phyloP scores from a whole-genome alignment of 2,329 filamentous ascomycete species.

The Xylaria sp. region DNA sequence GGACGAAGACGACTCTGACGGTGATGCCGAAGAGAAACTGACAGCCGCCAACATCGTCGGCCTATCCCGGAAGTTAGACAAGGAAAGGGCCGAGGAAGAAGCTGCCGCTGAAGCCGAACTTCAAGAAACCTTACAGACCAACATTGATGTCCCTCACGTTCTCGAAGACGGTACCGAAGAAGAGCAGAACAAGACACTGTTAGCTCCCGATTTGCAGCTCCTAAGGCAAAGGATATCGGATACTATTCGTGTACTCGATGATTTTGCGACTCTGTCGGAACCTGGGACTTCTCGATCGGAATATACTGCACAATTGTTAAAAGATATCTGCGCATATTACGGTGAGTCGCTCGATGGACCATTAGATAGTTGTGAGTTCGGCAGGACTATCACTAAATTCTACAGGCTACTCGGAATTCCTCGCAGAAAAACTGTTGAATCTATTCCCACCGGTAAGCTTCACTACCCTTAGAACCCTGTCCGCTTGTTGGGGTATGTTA shows the following conservation, averaged over 20 bases:
- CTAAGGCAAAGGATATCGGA: conserved; percentile 91
- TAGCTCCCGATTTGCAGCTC: conserved; percentile 91
- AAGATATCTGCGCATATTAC: conserved; percentile 96
- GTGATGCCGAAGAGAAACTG: conserved; percentile 87
- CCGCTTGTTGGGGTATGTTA: neutral
- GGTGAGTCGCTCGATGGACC: conserved; percentile 56
- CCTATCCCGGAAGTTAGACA: conserved; percentile 85
- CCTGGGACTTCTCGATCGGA: conserved; percentile 84
- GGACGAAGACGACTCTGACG: conserved; percentile 79
- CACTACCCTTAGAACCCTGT: neutral
- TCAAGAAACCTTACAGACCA: conserved; percentile 88
- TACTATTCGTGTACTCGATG: conserved; percentile 88
- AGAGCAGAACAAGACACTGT: conserved; percentile 68
- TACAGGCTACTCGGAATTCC: conserved; percentile 78
- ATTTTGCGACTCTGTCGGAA: conserved; percentile 84
- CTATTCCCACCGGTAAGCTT: conserved; percentile 79
- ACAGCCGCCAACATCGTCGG: conserved; percentile 97
- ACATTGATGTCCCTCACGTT: conserved; percentile 82
- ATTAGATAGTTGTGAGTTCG: neutral
- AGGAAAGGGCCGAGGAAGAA: conserved; percentile 78
- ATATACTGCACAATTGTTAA: conserved; percentile 86
- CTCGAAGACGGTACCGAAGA: conserved; percentile 71
- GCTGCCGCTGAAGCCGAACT: conserved; percentile 87
- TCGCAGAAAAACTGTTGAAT: conserved; percentile 95
- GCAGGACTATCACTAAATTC: neutral